Evolutionary conservation across 2,329 filamentous ascomycete genomes (phyloP), one percentile per base, ranked within the genome.

Genomic region (Trichophyton benhamiae): DNA sequence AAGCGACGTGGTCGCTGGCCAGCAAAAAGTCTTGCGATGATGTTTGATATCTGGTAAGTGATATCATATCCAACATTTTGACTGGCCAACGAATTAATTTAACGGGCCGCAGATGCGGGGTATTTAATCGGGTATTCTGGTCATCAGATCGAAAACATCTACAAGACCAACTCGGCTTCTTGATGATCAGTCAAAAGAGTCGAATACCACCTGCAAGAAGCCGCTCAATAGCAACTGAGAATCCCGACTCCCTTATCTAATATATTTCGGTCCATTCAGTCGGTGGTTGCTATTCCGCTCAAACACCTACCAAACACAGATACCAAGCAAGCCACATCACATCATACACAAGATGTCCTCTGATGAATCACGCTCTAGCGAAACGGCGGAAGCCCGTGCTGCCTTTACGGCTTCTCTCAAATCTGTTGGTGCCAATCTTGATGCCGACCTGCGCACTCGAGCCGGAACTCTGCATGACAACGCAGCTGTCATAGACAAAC

Each of bases 381-480:
- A 71, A 63, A 75, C 75, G 57, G 66, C 68, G 61, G 76, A 78
- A 72, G 76, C 76, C 48, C 69, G 71, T 63, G 67, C 73, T 30
- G 76, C 76, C 25, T 78, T 78, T 68, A 73, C 71, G 11, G 76
- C 74, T 57, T 76, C 76, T 4, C 72, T 78, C 4, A 71, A 70
- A 64, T 73, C 72, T 57, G 74, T 73, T 58, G 76, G 74, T 70
- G 73, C 68, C 71, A 78, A 75, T 59, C 76, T 83, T 66, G 80
- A 83, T 66, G 69, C 75, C 17, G 77, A 81, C 55, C 76, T 84
- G 58, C 79, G 79, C 64, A 75, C 76, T 57, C 79, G 82, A 60
- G 82, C 81, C 20, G 72, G 76, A 52, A 80, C 79, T 62, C 76
- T 86, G n/a, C 81, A 84, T 69, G 69, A 74, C 49, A 85, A 85